A percentile compares a stretch with the other conserved stretches of the same genome.
Conservation (phyloP, 2,329 filamentous ascomycete species). For the Fusarium anguioides region DNA sequence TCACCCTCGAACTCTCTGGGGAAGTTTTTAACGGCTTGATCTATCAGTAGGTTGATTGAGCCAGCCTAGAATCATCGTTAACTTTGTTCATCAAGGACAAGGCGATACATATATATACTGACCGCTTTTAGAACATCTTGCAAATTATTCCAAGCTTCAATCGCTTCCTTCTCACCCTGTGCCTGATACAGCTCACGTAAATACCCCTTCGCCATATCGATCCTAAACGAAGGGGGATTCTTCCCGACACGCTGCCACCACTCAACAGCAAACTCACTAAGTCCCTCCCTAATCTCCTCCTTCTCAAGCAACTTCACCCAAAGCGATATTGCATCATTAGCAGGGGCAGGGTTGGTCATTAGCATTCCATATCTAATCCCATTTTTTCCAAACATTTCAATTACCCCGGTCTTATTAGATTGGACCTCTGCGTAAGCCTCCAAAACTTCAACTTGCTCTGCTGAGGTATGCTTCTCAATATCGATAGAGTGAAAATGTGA, state of each 20-base stretch:
- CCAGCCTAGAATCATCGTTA: neutral
- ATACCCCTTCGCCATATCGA: constrained; percentile 1
- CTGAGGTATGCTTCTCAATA: constrained; percentile 17
- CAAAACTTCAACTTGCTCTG: constrained; percentile 39
- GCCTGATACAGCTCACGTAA: neutral
- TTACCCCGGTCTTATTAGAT: constrained; percentile 25
- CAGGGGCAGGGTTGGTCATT: neutral
- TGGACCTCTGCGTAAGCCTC: constrained; percentile 33
- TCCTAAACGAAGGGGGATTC: neutral
- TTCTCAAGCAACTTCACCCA: neutral
- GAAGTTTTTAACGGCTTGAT: constrained; percentile 6
- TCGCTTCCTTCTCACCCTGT: neutral
- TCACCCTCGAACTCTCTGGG: neutral
- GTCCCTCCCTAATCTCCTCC: fast-evolving
- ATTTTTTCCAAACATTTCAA: constrained; percentile 23
- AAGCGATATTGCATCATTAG: neutral
- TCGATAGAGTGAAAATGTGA: constrained; percentile 19
- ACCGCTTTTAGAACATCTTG: neutral
- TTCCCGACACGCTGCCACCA: constrained; percentile 2
- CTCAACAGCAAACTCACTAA: neutral
- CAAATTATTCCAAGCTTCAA: neutral
- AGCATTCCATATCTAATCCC: neutral
- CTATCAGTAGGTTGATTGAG: neutral
- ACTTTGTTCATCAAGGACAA: fast-evolving
- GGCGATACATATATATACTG: neutral